Evolutionary conservation across 2,329 filamentous ascomycete genomes (phyloP), one percentile per base, ranked within the genome.

Genomic region (Ophiostoma angusticollis): DNA sequence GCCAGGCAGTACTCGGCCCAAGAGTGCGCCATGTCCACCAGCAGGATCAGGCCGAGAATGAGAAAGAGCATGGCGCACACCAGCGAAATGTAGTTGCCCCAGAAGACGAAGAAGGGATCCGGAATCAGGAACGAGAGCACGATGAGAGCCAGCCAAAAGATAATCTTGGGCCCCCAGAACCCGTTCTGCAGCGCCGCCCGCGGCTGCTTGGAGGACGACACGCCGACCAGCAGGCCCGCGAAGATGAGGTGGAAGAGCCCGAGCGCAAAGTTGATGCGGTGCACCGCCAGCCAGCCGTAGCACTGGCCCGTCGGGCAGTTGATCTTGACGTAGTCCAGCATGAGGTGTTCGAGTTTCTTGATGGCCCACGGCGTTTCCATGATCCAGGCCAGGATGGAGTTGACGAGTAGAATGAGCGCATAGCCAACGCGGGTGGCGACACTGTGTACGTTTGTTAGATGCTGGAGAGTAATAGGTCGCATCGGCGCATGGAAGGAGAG

Each of bases 291-390:
- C 75, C 91, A 98, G 50, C 91, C 91, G 56, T 93, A 83, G 58
- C 91, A 98, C 55, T 89, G 74, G 50, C 89, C 84, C 35, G 83
- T 87, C 21, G 84, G 80, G 58, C 91, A 98, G 54, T 81, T 80
- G 55, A 98, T 93, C 53, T 85, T 86, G 65, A 98, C 87, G 56
- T 95, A 96, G 62, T 96, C 86, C 48, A 98, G 72, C 11, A 85
- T 91, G 39, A 96, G 68, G 48, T 93, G 77, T 61, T 96, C 79
- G 6, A 98, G 70, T 58, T 96, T 96, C 54, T 94, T 84, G 56
- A 98, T 84, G 24, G 91, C 91, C 91, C 91, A 98, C 38, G 86
- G 84, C 17, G 91, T 98, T 64, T 98, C 85, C 85, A 96, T 94
- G 51, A 98, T 84, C 91, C 91, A 98, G 25, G 91, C 89, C 37